Percentiles rank a stretch among this genome's conserved stretches.
These are phyloP conservation scores for Dioscorea zingiberensis DNA, from an alignment of 106 monocot species.

Conservation along the genomic window DNA sequence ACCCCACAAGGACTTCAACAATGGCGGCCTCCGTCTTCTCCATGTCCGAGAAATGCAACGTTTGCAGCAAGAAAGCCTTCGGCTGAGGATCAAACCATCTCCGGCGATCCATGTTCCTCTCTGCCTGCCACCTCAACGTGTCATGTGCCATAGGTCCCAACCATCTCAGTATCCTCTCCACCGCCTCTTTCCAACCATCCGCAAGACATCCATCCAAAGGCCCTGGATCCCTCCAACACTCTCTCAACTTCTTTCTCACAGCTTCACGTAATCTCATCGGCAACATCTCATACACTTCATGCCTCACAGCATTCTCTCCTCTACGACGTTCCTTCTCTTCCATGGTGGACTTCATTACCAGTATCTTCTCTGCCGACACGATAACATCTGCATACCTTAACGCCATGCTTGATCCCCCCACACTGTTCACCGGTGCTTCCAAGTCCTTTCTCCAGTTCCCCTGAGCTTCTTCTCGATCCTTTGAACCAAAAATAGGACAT, in stretches of 20 bases:
- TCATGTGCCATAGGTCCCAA: constrained; percentile 52
- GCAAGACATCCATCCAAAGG: constrained; percentile 32
- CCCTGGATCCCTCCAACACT: constrained; percentile 28
- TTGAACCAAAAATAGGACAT: constrained; percentile 27
- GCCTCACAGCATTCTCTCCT: constrained; percentile 24
- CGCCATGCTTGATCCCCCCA: constrained; percentile 42
- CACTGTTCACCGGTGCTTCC: constrained; percentile 21
- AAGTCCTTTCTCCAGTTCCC: constrained; percentile 17
- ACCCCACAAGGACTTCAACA: constrained; percentile 63
- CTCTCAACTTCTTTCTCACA: constrained; percentile 42
- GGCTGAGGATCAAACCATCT: constrained; percentile 24
- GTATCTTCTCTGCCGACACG: constrained; percentile 28
- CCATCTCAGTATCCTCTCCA: constrained; percentile 51
- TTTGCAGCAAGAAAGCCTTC: constrained; percentile 46
- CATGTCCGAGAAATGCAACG: constrained; percentile 59
- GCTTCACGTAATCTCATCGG: constrained; percentile 25
- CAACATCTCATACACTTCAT: constrained; percentile 40
- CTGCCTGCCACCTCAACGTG: constrained; percentile 51
- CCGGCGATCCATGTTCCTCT: constrained; percentile 45
- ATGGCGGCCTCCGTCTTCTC: constrained; percentile 79
- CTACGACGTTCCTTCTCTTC: constrained; percentile 7
- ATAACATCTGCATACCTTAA: constrained; percentile 52
- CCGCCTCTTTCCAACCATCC: constrained; percentile 60
- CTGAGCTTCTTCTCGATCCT: not conserved
- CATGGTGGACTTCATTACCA: constrained; percentile 12